phyloP scores from a whole-genome alignment of 2,329 filamentous ascomycete species.

The Aspergillus novoparasiticus region DNA sequence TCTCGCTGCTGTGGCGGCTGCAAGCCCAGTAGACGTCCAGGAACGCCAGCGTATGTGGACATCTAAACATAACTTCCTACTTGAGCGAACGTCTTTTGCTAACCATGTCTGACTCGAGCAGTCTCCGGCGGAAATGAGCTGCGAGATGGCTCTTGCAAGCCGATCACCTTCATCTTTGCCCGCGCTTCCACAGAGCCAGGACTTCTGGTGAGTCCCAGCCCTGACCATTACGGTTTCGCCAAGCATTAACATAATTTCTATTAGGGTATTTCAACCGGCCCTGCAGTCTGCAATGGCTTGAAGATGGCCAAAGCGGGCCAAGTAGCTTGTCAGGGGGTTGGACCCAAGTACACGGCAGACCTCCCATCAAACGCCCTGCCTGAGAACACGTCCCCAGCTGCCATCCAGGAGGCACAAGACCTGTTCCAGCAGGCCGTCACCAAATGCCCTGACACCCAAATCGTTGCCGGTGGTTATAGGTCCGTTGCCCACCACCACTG shows the following conservation, averaged over 20 bases:
- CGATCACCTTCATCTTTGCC: constrained; percentile 52
- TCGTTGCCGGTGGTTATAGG: constrained; percentile 51
- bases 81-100: not conserved
- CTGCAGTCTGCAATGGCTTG: constrained; percentile 33
- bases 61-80: not conserved
- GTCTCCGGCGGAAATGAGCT: constrained; percentile 40
- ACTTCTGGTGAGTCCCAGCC: constrained; percentile 44
- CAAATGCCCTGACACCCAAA: constrained; percentile 49
- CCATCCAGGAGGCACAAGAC: constrained; percentile 45
- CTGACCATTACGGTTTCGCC: not conserved
- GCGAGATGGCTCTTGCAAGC: constrained; percentile 42
- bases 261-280: constrained; percentile 36
- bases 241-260: not conserved
- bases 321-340: constrained; percentile 48
- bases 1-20: constrained; percentile 4
- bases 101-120: constrained; percentile 2
- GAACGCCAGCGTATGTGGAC: constrained; percentile 10
- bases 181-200: constrained; percentile 53
- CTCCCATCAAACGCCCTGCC: constrained; percentile 42
- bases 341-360: constrained; percentile 44
- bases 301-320: constrained; percentile 18
- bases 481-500: constrained; percentile 18
- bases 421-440: constrained; percentile 45
- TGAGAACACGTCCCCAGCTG: constrained; percentile 35
- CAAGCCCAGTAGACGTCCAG: constrained; percentile 1